phyloP scores from a whole-genome alignment of 306 rosid genomes.

The Cucurbita ficifolia region DNA sequence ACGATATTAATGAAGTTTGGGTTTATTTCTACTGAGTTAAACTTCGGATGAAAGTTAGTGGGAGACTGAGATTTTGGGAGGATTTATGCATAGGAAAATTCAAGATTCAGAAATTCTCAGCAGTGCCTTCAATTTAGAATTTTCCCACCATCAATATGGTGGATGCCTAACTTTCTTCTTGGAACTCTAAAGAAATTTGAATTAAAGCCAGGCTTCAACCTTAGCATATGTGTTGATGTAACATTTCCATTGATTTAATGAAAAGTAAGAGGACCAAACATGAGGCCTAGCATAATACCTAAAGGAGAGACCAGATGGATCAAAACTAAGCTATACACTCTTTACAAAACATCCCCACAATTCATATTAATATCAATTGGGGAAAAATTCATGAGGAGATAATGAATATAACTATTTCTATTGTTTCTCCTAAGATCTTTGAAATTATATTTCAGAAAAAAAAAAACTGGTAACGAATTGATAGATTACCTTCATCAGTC shows the following conservation, averaged over 20 bases:
- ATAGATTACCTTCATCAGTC: constrained; percentile 66
- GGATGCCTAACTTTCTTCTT: not conserved
- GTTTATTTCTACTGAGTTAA: not conserved
- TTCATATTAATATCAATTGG: too few species aligned
- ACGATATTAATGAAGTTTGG: not conserved
- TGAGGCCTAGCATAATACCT: not conserved
- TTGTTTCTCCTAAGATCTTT: too few species aligned
- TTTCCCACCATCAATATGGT: not conserved
- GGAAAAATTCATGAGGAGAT: too few species aligned
- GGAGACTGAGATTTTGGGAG: not conserved
- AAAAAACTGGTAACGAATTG: not conserved
- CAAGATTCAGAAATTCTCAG: not conserved
- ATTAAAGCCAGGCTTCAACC: not conserved
- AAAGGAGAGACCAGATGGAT: too few species aligned
- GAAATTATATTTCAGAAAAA: not conserved
- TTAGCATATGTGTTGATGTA: not conserved
- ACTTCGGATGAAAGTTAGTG: not conserved
- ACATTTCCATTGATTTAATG: not conserved
- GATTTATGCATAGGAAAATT: not conserved
- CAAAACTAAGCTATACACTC: too few species aligned
- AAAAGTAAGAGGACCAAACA: not conserved
- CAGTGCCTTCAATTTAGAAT: not conserved
- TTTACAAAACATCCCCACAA: too few species aligned
- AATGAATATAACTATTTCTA: too few species aligned
- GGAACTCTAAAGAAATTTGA: not conserved